These are phyloP conservation scores for Backusella morwellensis DNA, from an alignment of 192 early-diverging fungal species.

Conservation along the genomic window DNA sequence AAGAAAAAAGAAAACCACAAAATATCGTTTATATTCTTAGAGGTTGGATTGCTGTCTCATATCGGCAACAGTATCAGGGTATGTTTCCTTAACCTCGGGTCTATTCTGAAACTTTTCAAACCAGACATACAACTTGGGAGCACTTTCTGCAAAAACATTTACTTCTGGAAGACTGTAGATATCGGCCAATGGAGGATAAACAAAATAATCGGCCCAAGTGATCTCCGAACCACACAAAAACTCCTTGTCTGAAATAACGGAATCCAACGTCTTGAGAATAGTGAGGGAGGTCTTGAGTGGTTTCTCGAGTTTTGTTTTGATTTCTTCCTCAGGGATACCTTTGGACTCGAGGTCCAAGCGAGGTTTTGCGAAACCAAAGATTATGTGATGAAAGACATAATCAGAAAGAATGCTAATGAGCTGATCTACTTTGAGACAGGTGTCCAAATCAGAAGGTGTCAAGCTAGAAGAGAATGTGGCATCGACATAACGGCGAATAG, in stretches of 20 bases:
- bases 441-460: constrained; percentile 14
- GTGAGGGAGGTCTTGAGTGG: background rate
- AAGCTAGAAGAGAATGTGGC: constrained; percentile 1
- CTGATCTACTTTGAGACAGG: constrained; percentile 11
- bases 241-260: background rate
- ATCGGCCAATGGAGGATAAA: constrained; percentile 35
- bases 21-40: background rate
- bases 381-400: constrained; percentile 29
- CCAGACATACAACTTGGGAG: constrained; percentile 30
- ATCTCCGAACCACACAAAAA: constrained; percentile 27
- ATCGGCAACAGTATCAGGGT: constrained; percentile 31
- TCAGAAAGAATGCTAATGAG: constrained; percentile 31
- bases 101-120: constrained; percentile 19
- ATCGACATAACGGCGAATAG: constrained; percentile 35
- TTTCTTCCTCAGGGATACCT: constrained; percentile 16
- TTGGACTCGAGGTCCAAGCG: constrained; percentile 13
- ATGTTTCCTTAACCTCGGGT: constrained; percentile 22
- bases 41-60: constrained; percentile 2
- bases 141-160: constrained; percentile 4
- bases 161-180: constrained; percentile 23
- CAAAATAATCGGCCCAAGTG: constrained; percentile 39
- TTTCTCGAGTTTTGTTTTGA: background rate
- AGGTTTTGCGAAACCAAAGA: constrained; percentile 23
- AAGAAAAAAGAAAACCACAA: background rate
- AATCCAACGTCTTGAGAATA: constrained; percentile 6